These are phyloP conservation scores for Chrysoporthe austroafricana DNA, from an alignment of 2,329 filamentous ascomycete species.

Conservation along the genomic window DNA sequence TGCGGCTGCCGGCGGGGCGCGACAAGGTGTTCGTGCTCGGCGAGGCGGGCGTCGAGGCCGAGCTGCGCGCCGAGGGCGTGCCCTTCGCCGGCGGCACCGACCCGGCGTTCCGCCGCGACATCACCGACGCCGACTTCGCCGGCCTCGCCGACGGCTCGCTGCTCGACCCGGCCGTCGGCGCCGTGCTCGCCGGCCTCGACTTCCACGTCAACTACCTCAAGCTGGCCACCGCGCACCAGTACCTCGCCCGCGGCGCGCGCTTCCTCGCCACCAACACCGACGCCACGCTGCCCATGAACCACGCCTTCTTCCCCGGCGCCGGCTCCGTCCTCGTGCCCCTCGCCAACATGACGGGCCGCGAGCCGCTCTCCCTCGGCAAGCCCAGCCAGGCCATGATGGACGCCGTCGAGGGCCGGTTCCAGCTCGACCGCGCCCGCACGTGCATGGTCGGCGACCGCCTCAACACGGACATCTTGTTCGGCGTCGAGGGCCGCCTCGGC, in stretches of 20 bases:
- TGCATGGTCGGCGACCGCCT: conserved; percentile 97
- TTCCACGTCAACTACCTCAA: conserved; percentile 97
- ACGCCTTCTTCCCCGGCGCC: conserved; percentile 87
- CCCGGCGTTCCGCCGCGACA: conserved; percentile 73
- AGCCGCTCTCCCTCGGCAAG: conserved; percentile 84
- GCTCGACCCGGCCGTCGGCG: conserved; percentile 85
- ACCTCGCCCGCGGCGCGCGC: conserved; percentile 77
- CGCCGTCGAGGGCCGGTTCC: conserved; percentile 93
- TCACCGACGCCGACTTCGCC: conserved; percentile 79
- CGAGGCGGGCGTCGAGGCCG: conserved; percentile 87
- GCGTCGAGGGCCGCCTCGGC: conserved; percentile 85
- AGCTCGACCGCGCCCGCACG: conserved; percentile 78
- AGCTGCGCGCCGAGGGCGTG: conserved; percentile 79
- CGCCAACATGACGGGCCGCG: conserved; percentile 68
- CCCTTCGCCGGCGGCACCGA: conserved; percentile 87
- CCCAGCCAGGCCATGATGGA: conserved; percentile 99
- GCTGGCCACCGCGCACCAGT: conserved; percentile 81
- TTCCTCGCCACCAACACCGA: conserved; percentile 96
- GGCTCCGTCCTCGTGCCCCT: conserved; percentile 81
- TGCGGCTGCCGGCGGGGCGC: conserved; percentile 75
- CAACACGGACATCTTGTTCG: conserved; percentile 96
- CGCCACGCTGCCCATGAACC: conserved; percentile 81
- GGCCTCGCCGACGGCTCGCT: conserved; percentile 74
- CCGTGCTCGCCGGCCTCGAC: conserved; percentile 88
- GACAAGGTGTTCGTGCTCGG: conserved; percentile 95